Conservation (phyloP, 352 stramenopile species). For the Globisporangium megalacanthum region DNA sequence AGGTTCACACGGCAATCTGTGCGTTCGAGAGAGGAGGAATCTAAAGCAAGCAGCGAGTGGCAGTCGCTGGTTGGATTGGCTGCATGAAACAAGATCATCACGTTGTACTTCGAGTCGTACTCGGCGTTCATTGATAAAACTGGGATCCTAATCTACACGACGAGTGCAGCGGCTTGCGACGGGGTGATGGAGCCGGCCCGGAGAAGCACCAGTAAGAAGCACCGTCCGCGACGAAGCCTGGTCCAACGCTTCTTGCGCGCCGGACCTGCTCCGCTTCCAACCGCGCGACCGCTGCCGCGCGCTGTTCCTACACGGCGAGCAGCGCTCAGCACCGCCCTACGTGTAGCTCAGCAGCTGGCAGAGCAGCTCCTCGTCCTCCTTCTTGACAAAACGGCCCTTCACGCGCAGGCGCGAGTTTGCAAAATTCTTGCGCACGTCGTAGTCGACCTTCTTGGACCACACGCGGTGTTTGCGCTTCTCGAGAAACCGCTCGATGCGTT, state of each 20-base stretch:
- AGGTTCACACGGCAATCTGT: too few relatives aligned
- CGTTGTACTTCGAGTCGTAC: too few relatives aligned
- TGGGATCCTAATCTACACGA: slow-evolving; percentile 15
- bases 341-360: slow-evolving; percentile 80
- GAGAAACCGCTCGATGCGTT: slow-evolving; percentile 92
- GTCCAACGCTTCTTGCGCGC: background rate
- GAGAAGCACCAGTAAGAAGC: background rate
- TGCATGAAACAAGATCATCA: too few relatives aligned
- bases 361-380: slow-evolving; percentile 93
- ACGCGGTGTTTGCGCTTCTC: slow-evolving; percentile 95
- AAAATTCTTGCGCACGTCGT: slow-evolving; percentile 98
- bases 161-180: slow-evolving; percentile 2
- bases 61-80: too few relatives aligned
- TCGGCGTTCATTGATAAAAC: too few relatives aligned
- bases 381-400: slow-evolving; percentile 97
- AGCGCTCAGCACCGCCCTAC: slow-evolving; percentile 48
- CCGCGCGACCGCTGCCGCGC: background rate
- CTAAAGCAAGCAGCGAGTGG: too few relatives aligned
- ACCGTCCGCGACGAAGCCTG: background rate
- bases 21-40: too few relatives aligned
- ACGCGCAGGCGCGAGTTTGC: slow-evolving; percentile 95
- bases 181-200: background rate
- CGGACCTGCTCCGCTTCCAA: too few relatives aligned
- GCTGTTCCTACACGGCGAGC: background rate
- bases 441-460: slow-evolving; percentile 95